Conservation (phyloP, 2,329 filamentous ascomycete genomes). For the Aurifilum marmelostoma region DNA sequence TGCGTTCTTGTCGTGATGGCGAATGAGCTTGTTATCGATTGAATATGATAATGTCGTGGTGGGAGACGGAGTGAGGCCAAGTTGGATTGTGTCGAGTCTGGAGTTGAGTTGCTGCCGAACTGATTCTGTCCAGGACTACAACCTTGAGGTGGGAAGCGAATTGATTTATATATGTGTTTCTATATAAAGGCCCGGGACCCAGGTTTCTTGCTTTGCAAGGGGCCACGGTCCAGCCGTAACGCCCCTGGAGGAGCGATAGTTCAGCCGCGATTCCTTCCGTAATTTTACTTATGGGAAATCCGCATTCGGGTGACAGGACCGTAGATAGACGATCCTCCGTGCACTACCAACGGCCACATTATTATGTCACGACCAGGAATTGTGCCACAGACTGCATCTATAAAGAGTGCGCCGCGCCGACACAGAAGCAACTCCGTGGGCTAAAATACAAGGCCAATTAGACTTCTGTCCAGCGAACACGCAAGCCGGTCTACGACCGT, state of each 20-base stretch:
- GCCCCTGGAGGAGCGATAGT: background rate
- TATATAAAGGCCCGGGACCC: background rate
- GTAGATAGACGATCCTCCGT: background rate
- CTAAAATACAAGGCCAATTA: background rate
- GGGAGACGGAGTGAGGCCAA: background rate
- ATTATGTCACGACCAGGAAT: background rate
- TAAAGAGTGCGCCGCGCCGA: background rate
- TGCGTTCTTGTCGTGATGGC: no score
- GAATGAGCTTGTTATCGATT: background rate
- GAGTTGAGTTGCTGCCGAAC: background rate
- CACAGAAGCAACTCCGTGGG: background rate
- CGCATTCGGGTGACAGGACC: background rate
- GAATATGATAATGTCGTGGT: background rate
- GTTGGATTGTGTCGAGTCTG: background rate
- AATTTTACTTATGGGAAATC: background rate
- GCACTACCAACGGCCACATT: slow-evolving; percentile 1
- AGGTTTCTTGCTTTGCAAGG: background rate
- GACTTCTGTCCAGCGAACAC: background rate
- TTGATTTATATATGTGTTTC: background rate
- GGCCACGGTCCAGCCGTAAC: background rate
- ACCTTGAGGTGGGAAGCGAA: background rate
- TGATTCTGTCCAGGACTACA: background rate
- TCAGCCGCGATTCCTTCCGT: background rate
- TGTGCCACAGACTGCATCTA: background rate
- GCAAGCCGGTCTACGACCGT: background rate